Percentiles rank a stretch among this genome's conserved stretches.
Conservation (phyloP, 1,284 basidiomycete genomes). For the Stygiomarasmius scandens region DNA sequence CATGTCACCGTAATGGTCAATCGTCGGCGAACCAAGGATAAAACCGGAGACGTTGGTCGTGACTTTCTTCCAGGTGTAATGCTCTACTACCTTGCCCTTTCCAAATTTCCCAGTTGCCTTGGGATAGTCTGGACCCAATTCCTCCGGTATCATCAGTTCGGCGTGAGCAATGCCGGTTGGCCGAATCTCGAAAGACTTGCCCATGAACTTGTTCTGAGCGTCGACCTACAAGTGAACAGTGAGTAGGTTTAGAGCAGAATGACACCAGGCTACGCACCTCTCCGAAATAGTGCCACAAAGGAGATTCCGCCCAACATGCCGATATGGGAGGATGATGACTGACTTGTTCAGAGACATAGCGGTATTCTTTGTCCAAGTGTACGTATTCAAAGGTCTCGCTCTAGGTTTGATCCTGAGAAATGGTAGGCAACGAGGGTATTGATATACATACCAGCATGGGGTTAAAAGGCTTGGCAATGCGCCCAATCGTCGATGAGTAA, state of each 20-base stretch:
- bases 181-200: constrained; percentile 94
- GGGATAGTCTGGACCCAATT: constrained; percentile 63
- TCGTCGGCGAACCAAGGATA: constrained; percentile 90
- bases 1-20: constrained; percentile 98
- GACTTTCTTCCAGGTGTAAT: constrained; percentile 95
- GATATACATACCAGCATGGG: constrained; percentile 70
- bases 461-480: constrained; percentile 96
- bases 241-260: no score
- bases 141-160: constrained; percentile 78
- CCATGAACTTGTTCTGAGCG: constrained; percentile 94
- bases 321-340: constrained; percentile 97
- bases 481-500: constrained; percentile 93
- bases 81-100: constrained; percentile 69
- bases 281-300: constrained; percentile 90
- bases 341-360: constrained; percentile 95
- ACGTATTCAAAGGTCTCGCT: constrained; percentile 96
- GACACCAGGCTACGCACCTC: constrained; percentile 51
- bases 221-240: no score
- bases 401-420: constrained; percentile 28
- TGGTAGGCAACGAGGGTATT: constrained; percentile 1
- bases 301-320: constrained; percentile 94
- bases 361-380: constrained; percentile 83
- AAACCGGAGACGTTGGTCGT: constrained; percentile 94
- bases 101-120: constrained; percentile 43
- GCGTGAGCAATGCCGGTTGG: constrained; percentile 94